Percentiles rank a stretch among this genome's conserved stretches.
Conservation (phyloP, 83 land plant genomes). For the Thuja plicata region DNA sequence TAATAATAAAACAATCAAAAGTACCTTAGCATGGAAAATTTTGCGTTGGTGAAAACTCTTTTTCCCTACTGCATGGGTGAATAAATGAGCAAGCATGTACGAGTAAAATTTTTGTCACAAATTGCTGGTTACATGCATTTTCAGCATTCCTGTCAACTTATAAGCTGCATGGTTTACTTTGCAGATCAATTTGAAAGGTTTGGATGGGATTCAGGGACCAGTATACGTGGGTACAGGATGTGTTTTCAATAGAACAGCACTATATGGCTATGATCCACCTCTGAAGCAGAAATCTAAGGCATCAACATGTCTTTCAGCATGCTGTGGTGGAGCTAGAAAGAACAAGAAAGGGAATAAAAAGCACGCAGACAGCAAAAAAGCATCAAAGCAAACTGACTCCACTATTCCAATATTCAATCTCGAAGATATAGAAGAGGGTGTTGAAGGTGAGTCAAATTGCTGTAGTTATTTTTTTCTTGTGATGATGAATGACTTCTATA, state of each 20-base stretch:
- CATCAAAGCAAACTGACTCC: constrained; percentile 26
- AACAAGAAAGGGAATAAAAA: constrained; percentile 18
- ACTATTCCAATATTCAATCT: constrained; percentile 32
- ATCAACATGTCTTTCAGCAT: constrained; percentile 11
- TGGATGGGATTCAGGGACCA: constrained; percentile 48
- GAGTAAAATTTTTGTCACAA: neutral
- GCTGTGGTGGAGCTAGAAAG: constrained; percentile 39
- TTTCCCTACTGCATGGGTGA: neutral
- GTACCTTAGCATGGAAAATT: neutral
- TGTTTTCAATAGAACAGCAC: constrained; percentile 36
- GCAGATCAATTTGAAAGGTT: constrained; percentile 41
- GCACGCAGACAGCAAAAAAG: constrained; percentile 18
- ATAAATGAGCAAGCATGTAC: neutral
- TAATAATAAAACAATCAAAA: neutral
- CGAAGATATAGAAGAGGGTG: constrained; percentile 42
- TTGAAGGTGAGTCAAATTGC: neutral
- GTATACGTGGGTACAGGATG: constrained; percentile 49
- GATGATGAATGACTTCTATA: neutral
- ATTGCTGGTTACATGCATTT: neutral
- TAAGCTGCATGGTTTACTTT: neutral
- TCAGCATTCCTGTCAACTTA: neutral
- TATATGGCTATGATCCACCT: constrained; percentile 43
- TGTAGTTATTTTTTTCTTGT: neutral
- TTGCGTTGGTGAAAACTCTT: neutral
- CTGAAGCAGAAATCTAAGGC: constrained; percentile 18